Conservation (phyloP, 116 monocot species). For the Posidonia oceanica region DNA sequence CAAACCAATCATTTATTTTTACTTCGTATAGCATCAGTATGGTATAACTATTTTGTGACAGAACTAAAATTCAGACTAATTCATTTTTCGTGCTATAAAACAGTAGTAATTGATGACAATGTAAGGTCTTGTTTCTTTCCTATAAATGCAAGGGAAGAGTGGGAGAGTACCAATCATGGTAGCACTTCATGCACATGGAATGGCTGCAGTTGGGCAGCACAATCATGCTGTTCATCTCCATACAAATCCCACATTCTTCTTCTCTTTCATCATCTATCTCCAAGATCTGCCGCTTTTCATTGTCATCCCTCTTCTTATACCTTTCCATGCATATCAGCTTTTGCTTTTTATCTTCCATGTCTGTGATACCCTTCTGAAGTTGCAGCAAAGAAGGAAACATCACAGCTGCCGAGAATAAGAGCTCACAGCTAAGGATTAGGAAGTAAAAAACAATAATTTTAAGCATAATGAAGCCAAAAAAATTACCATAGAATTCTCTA, state of each 20-base stretch:
- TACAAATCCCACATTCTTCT: constrained; percentile 88
- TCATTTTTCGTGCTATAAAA: too few relatives aligned
- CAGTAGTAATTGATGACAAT: too few relatives aligned
- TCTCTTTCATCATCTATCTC: constrained; percentile 74
- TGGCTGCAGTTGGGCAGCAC: constrained; percentile 82
- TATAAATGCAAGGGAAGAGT: not conserved
- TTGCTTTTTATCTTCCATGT: constrained; percentile 77
- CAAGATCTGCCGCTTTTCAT: constrained; percentile 30
- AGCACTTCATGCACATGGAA: constrained; percentile 77
- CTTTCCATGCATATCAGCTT: constrained; percentile 64
- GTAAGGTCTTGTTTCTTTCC: too few relatives aligned
- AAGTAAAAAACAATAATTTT: not conserved
- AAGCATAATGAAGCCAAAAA: not conserved
- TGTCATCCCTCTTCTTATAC: constrained; percentile 59
- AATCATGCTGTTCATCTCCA: constrained; percentile 85
- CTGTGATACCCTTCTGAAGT: constrained; percentile 71
- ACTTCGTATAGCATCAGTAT: too few relatives aligned
- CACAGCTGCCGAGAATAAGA: constrained; percentile 28
- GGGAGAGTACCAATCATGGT: constrained; percentile 56
- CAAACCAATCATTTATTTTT: too few relatives aligned
- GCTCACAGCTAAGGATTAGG: not conserved
- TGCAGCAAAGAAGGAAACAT: constrained; percentile 86
- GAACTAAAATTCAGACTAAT: too few relatives aligned
- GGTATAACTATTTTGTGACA: too few relatives aligned
- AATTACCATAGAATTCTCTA: constrained; percentile 73